These are phyloP conservation scores for Botryotinia globosa DNA, from an alignment of 2,329 filamentous ascomycete genomes.

Conservation along the genomic window DNA sequence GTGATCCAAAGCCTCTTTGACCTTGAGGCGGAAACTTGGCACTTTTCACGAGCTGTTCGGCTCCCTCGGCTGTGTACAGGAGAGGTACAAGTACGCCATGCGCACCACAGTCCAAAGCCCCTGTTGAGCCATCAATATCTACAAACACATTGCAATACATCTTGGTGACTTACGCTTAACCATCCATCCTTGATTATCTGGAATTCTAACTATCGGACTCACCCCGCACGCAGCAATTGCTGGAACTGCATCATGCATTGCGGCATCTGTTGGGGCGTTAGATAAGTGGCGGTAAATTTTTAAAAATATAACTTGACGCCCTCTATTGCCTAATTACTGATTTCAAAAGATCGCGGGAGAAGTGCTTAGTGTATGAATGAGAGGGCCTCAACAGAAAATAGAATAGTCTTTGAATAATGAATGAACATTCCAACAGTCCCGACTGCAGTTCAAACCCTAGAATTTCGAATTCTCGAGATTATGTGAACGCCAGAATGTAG, in stretches of 20 bases:
- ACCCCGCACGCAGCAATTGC: conserved; percentile 54
- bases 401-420: not conserved
- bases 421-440: not conserved
- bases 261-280: conserved; percentile 42
- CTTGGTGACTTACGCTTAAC: conserved; percentile 46
- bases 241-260: conserved; percentile 57
- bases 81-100: conserved; percentile 57
- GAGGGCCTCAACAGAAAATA: not conserved
- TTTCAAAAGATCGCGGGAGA: not conserved
- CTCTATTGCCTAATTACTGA: not conserved
- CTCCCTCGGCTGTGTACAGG: conserved; percentile 53
- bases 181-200: conserved; percentile 56
- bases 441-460: not conserved
- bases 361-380: not conserved
- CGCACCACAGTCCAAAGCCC: conserved; percentile 57
- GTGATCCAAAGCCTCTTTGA: conserved; percentile 54
- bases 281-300: not conserved
- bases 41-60: conserved; percentile 48
- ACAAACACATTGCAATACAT: conserved; percentile 35
- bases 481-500: not conserved
- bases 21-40: conserved; percentile 57
- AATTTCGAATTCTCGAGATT: not conserved
- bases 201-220: conserved; percentile 56
- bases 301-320: not conserved
- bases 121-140: conserved; percentile 34